Evolutionary conservation across 805 yeast species (phyloP), one percentile per base, ranked within the genome.

Genomic region (Hanseniaspora singularis): DNA sequence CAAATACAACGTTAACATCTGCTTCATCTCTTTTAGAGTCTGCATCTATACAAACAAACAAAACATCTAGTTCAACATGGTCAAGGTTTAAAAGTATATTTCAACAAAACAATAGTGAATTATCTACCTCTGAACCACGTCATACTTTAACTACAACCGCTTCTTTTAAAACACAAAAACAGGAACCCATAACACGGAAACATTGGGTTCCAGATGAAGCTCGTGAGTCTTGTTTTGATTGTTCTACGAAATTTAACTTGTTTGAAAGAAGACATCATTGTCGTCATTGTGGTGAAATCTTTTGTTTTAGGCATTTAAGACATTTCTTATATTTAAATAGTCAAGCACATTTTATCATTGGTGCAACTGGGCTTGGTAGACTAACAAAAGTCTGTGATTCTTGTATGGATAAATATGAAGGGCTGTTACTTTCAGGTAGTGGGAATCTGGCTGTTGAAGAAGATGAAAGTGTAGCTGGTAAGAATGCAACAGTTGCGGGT

Each of bases 221-320:
- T 18, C 74, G 82, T 31, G 61, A 68, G 40, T 69, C 72, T 41
- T 89, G 97, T 61, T 70, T 74, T 12, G 70, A 72, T 22, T 89
- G 97, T 64, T 66, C 70, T 43, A 74, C 72, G 55, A 58, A 68
- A 15, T 88, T 89, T 64, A 79, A 87, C 31, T 78, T 79, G 55
- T 81, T 77, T 67, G 95, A 73, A 60, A 73, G 88, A 55, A 71
- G 79, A 52, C 94, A 83, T 58, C 94, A 83, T 65, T 83, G 94
- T 59, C 73, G 94, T 46, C 79, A 79, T 58, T 83, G 94, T 61
- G 94, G 94, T 31, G 85, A 81, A 33, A 74, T 83, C 18, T 83
- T 75, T 56, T 83, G 94, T 61, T 74, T 76, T 28, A 76, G 72
- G 51, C 88, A 84, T 61, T 70, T 79, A 3, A 65, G 72, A 7